Evolutionary conservation across 352 stramenopile genomes (phyloP), one percentile per base, ranked within the genome.

Genomic region (Pythium guiyangense): DNA sequence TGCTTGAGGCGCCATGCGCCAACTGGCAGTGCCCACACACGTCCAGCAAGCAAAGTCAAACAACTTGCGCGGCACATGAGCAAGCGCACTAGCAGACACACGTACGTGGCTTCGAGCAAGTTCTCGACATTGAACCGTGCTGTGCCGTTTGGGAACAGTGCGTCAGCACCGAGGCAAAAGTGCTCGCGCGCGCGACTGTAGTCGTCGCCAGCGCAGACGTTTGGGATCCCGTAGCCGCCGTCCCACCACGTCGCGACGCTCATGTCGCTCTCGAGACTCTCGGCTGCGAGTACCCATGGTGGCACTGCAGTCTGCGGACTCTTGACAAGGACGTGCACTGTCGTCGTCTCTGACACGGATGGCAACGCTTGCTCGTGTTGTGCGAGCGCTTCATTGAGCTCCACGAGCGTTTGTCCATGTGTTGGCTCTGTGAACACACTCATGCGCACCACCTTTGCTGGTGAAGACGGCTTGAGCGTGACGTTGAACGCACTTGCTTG

Each of bases 201-300:
- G 9, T 75, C 59, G 40, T 93, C 83, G 10, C 79, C 81, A 4
- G 78, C 83, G 45, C 83, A 93, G 43, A 93, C 81, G 40, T 68
- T 90, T 1, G 83, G 80, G 34, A 86, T 88, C 1, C 83, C 83
- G 31, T 74, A 89, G 50, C 67, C 75, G 6, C 74, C 74, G 51
- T 93, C 83, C 83, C 79, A 91, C 83, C 83, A 93, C 27, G 77
- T 84, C 15, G 83, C 83, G 26, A 91, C 80, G 54, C 83, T 93
- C 43, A 93, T 43, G 52, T 93, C 83, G 1, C 73, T 79, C 27
- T 65, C 63, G 6, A 91, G 56, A 35, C 67, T 57, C 4, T 81
- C 70, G 1, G 80, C 69, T 12, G 86, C 62, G n/a, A 93, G 51
- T 6, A 70, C 63, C 83, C 83, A 93, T 0, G 83, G 83, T 3